phyloP scores from a whole-genome alignment of 352 stramenopile genomes.

The Globisporangium polare region DNA sequence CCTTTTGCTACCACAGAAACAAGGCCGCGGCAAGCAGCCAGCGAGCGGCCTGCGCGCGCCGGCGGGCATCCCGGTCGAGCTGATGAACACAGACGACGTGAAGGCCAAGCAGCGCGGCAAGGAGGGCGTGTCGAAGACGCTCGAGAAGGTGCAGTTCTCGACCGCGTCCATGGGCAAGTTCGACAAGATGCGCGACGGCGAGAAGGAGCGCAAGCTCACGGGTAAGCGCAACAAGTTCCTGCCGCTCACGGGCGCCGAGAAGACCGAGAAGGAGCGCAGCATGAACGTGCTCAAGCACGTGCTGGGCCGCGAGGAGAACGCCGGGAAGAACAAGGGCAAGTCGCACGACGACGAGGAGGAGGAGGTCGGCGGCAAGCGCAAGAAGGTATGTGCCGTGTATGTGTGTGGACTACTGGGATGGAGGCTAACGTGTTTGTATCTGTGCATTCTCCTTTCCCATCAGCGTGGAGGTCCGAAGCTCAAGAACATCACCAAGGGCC shows the following conservation, averaged over 20 bases:
- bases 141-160: constrained; percentile 90
- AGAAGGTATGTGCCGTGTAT: constrained; percentile 33
- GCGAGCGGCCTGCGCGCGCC: constrained; percentile 45
- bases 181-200: constrained; percentile 91
- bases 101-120: constrained; percentile 88
- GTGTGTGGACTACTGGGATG: background rate
- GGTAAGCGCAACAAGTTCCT: constrained; percentile 85
- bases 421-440: constrained; percentile 4
- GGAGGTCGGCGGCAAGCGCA: constrained; percentile 44
- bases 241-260: constrained; percentile 61
- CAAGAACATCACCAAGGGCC: constrained; percentile 73
- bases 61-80: constrained; percentile 87
- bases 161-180: constrained; percentile 95
- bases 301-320: constrained; percentile 72
- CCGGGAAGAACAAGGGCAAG: constrained; percentile 68
- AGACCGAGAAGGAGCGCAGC: constrained; percentile 77
- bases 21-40: constrained; percentile 59
- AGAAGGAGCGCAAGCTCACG: constrained; percentile 87
- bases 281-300: constrained; percentile 77
- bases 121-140: constrained; percentile 81
- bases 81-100: constrained; percentile 68
- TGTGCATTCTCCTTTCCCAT: background rate
- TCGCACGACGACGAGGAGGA: constrained; percentile 52
- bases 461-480: constrained; percentile 40
- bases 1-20: constrained; percentile 26